phyloP scores from a whole-genome alignment of 2,329 filamentous ascomycete genomes.

The Phialocephala subalpina region DNA sequence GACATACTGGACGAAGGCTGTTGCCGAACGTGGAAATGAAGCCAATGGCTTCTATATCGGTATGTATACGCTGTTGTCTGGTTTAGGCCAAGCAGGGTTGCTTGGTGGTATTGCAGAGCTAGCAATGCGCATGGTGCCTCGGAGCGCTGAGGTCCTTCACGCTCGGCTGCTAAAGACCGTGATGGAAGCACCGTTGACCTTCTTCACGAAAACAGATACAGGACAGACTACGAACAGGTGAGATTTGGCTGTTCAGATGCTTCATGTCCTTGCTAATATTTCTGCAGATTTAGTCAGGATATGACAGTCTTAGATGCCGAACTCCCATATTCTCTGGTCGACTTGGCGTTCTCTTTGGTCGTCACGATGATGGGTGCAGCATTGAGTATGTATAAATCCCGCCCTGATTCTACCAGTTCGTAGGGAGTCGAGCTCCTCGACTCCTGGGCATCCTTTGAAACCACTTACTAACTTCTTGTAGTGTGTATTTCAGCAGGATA shows the following conservation, averaged over 20 bases:
- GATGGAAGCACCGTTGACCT: slow-evolving; percentile 48
- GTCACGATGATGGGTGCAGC: slow-evolving; percentile 46
- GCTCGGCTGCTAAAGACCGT: slow-evolving; percentile 56
- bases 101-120: slow-evolving; percentile 45
- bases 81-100: slow-evolving; percentile 13
- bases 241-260: not conserved
- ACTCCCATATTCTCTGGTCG: slow-evolving; percentile 33
- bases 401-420: too few relatives aligned
- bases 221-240: slow-evolving; percentile 35
- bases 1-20: slow-evolving; percentile 37
- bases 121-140: slow-evolving; percentile 60
- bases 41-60: slow-evolving; percentile 30
- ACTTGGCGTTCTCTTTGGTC: slow-evolving; percentile 33
- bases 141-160: slow-evolving; percentile 58
- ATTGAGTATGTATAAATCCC: too few relatives aligned
- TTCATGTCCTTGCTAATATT: not conserved
- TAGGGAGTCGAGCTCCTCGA: too few relatives aligned
- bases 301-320: slow-evolving; percentile 39
- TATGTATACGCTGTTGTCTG: slow-evolving; percentile 22
- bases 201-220: slow-evolving; percentile 36
- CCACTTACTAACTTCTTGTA: too few relatives aligned
- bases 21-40: slow-evolving; percentile 18
- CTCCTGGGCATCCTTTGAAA: too few relatives aligned
- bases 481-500: slow-evolving; percentile 46
- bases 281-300: slow-evolving; percentile 34